phyloP scores from a whole-genome alignment of 352 stramenopile species.

The Globisporangium polare region DNA sequence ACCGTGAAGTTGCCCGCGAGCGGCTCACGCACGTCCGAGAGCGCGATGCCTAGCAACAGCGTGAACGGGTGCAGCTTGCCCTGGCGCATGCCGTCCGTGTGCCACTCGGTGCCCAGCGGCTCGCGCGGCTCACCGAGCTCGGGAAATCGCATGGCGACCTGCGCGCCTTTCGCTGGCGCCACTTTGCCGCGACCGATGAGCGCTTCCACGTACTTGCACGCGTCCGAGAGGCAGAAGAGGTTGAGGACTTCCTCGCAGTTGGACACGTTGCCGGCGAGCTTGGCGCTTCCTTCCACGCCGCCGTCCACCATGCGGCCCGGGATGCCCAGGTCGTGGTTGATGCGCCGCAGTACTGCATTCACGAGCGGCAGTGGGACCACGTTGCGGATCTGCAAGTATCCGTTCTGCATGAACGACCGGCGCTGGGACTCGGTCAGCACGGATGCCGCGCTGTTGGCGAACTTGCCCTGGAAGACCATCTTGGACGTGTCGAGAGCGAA shows the following conservation, averaged over 20 bases:
- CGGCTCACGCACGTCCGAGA: conserved; percentile 64
- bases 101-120: conserved; percentile 68
- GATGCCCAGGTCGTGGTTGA: conserved; percentile 76
- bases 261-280: conserved; percentile 65
- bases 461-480: conserved; percentile 24
- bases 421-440: conserved; percentile 57
- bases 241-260: conserved; percentile 61
- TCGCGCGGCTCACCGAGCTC: conserved; percentile 61
- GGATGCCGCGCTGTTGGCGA: conserved; percentile 16
- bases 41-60: conserved; percentile 54
- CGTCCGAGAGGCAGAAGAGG: conserved; percentile 51
- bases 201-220: conserved; percentile 53
- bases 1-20: conserved; percentile 71
- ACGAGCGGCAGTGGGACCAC: conserved; percentile 53
- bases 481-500: conserved; percentile 41
- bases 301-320: conserved; percentile 67
- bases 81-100: conserved; percentile 81
- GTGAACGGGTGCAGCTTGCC: conserved; percentile 67
- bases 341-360: conserved; percentile 50
- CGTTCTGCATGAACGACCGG: conserved; percentile 64
- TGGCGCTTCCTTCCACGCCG: conserved; percentile 65
- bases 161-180: conserved; percentile 42
- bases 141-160: conserved; percentile 74
- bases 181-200: conserved; percentile 48
- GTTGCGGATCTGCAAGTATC: conserved; percentile 64